Base-by-base conservation (phyloP, 148 eudicot species). In the Chenopodium suecicum region DNA sequence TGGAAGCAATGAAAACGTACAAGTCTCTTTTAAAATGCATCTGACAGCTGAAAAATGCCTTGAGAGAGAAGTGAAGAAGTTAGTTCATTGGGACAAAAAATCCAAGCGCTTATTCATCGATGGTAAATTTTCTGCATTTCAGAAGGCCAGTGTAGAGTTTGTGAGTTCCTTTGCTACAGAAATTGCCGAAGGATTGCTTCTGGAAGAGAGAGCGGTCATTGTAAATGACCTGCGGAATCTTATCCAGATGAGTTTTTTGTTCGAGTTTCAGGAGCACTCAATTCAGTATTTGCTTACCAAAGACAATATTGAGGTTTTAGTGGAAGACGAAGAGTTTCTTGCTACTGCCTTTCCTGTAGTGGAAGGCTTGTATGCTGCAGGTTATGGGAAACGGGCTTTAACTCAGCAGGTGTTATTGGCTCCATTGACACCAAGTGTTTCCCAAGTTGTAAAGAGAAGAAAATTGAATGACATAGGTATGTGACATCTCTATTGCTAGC, bases 71-170 rank as follows among this genome's bases (percentile, higher is more conserved):
- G 66, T 74, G 0, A 81, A 50, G 20, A 83, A 83, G 62, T 73
- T 83, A 78, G 85, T 83, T 32, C 81, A 78, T 23, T 83, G 85
- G 85, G 85, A 83, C 14, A 83, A 78, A 23, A 73, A 65, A 50
- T 31, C 74, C 25, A 11, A 73, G 27, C 63, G 29, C 22, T 22
- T 83, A 68, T 78, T 83, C 78, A 64, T 83, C 31, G 67, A 83
- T 11, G 47, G 73, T 4, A 46, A 44, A 32, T 83, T 73, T 78
- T 20, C 74, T 46, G 74, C 52, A 72, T 14, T 72, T 25, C 74
- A 62, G 29, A 83, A 78, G 78, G 52, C 81, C 12, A 65, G 44
- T 83, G 85, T 81, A n/a, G 64, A 73, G 78, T 83, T 83, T 65
- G 85, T 58, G 9, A 78, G 73, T 23, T 63, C 48, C 74, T 83